phyloP scores from a whole-genome alignment of 2,329 filamentous ascomycete genomes.

The Aureobasidium sp. region DNA sequence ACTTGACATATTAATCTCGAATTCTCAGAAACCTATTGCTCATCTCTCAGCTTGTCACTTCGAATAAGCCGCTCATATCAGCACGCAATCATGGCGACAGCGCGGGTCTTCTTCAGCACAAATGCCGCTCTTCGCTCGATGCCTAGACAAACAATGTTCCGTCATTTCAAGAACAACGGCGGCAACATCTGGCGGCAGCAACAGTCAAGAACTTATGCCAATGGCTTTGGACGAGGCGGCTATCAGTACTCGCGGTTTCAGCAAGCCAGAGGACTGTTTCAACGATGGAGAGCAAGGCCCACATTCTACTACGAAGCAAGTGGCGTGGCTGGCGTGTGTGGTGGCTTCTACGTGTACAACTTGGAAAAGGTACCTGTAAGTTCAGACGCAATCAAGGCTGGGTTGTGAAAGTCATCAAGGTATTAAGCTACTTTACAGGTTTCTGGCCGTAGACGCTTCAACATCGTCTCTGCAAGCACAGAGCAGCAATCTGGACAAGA shows the following conservation, averaged over 20 bases:
- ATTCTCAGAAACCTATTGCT: not conserved
- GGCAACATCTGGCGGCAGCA: not conserved
- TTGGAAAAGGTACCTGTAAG: constrained; percentile 60
- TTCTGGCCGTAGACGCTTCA: constrained; percentile 66
- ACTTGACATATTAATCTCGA: too few species aligned
- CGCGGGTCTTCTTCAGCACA: not conserved
- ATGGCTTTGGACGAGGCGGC: constrained; percentile 2
- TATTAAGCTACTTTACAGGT: constrained; percentile 35
- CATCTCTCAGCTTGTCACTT: not conserved
- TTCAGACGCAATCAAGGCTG: not conserved
- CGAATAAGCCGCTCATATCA: not conserved
- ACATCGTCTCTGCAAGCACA: constrained; percentile 52
- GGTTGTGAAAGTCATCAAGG: not conserved
- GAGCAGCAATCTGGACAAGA: constrained; percentile 49
- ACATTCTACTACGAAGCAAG: constrained; percentile 43
- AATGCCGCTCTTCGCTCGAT: not conserved
- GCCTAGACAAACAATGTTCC: not conserved
- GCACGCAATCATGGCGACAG: not conserved
- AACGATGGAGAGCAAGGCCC: constrained; percentile 36
- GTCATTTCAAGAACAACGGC: not conserved
- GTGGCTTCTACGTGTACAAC: constrained; percentile 59
- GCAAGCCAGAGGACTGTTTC: constrained; percentile 21
- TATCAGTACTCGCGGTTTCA: constrained; percentile 30
- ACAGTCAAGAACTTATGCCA: not conserved
- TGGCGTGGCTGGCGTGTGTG: constrained; percentile 36